These are phyloP conservation scores for Astrothelium macrocarpum DNA, from an alignment of 495 filamentous ascomycete genomes.

Conservation along the genomic window DNA sequence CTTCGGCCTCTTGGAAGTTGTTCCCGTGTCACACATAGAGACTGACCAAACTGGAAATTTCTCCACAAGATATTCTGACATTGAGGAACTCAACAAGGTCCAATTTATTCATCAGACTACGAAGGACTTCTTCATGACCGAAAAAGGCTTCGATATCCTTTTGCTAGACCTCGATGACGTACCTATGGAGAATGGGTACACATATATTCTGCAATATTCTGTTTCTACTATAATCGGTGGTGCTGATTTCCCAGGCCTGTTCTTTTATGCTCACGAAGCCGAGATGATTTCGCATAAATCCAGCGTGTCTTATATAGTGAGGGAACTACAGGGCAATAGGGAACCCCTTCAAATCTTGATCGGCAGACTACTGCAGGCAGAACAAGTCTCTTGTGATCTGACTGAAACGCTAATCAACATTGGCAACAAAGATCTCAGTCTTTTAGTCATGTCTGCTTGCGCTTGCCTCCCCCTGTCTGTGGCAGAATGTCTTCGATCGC, in stretches of 20 bases:
- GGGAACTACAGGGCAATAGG: not conserved
- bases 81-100: not conserved
- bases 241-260: not conserved
- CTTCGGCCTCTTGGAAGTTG: constrained; percentile 2
- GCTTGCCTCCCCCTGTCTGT: not conserved
- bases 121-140: not conserved
- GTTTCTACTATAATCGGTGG: not conserved
- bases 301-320: not conserved
- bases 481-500: not conserved
- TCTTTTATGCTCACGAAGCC: not conserved
- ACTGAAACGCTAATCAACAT: not conserved
- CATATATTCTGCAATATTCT: constrained; percentile 2
- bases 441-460: constrained; percentile 1
- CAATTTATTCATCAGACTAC: constrained; percentile 1
- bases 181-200: not conserved
- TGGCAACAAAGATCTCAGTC: not conserved
- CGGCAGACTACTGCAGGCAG: not conserved
- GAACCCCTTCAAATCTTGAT: not conserved
- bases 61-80: not conserved
- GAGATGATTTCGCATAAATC: not conserved
- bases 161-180: not conserved
- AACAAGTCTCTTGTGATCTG: not conserved
- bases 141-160: constrained; percentile 1
- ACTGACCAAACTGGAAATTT: not conserved
- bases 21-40: not conserved